These are phyloP conservation scores for Xylaria sp. DNA, from an alignment of 2,329 filamentous ascomycete genomes.

Conservation along the genomic window DNA sequence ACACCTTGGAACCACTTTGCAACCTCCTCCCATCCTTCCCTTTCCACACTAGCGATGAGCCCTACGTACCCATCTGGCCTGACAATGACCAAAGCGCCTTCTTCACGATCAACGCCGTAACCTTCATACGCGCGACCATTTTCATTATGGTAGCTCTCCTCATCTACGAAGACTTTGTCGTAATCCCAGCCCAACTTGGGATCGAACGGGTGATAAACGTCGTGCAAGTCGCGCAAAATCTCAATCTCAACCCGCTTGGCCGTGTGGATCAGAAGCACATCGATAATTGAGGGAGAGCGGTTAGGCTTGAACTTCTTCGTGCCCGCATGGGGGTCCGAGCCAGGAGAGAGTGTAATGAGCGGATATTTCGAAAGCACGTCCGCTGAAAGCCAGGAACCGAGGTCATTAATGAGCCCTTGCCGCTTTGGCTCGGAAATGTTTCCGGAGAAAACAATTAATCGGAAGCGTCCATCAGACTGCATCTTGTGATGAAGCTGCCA, in stretches of 20 bases:
- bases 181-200: conserved; percentile 64
- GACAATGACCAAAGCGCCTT: conserved; percentile 67
- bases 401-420: conserved; percentile 55
- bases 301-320: conserved; percentile 47
- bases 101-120: conserved; percentile 65
- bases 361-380: conserved; percentile 57
- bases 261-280: conserved; percentile 70
- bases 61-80: conserved; percentile 76
- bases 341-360: conserved; percentile 40
- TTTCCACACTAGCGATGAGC: conserved; percentile 51
- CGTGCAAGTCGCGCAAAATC: conserved; percentile 60
- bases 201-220: conserved; percentile 59
- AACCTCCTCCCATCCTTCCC: conserved; percentile 40
- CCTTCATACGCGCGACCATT: conserved; percentile 62
- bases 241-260: conserved; percentile 60
- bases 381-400: conserved; percentile 53
- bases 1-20: conserved; percentile 41
- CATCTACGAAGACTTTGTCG: conserved; percentile 66
- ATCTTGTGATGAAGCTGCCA: conserved; percentile 69
- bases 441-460: conserved; percentile 71
- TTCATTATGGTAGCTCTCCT: conserved; percentile 63
- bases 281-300: conserved; percentile 59
- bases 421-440: conserved; percentile 58
- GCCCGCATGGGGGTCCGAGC: conserved; percentile 32
- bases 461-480: conserved; percentile 66